These are phyloP conservation scores for Flaveria brownii DNA, from an alignment of 129 eudicot species.

Conservation along the genomic window DNA sequence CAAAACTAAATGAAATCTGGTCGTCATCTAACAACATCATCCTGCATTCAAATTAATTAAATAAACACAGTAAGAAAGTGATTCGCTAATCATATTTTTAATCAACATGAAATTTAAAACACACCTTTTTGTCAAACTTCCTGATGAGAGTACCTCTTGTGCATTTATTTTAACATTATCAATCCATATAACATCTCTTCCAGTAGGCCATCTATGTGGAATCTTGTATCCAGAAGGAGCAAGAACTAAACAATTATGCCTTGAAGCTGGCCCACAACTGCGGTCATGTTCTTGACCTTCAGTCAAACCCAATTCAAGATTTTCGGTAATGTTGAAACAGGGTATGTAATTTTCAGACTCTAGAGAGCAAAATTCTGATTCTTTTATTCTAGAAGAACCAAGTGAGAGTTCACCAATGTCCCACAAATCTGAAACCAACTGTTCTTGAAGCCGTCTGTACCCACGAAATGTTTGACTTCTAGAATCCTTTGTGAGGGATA, in stretches of 20 bases:
- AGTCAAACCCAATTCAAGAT: conserved; percentile 68
- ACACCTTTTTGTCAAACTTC: conserved; percentile 96
- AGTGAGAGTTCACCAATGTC: conserved; percentile 83
- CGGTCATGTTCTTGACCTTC: conserved; percentile 76
- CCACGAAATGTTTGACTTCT: conserved; percentile 74
- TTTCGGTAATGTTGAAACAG: conserved; percentile 72
- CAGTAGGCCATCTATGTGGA: conserved; percentile 99
- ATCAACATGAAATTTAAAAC: not conserved
- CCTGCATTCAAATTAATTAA: conserved; percentile 38
- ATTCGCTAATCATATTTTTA: not conserved
- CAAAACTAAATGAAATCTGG: conserved; percentile 90
- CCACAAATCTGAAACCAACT: conserved; percentile 81
- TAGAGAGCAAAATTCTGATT: conserved; percentile 66
- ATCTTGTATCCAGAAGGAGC: conserved; percentile 73
- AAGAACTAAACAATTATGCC: conserved; percentile 71
- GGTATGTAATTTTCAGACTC: conserved; percentile 82
- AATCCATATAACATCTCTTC: conserved; percentile 94
- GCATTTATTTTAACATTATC: conserved; percentile 93
- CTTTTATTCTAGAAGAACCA: conserved; percentile 59
- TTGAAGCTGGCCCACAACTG: conserved; percentile 52
- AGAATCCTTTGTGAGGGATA: conserved; percentile 61
- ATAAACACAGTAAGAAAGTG: conserved; percentile 13
- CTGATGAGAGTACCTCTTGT: conserved; percentile 91
- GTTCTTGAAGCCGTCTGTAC: conserved; percentile 88
- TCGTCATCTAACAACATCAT: conserved; percentile 99